phyloP scores from a whole-genome alignment of 2,329 filamentous ascomycete species.

The Camillea tinctor region DNA sequence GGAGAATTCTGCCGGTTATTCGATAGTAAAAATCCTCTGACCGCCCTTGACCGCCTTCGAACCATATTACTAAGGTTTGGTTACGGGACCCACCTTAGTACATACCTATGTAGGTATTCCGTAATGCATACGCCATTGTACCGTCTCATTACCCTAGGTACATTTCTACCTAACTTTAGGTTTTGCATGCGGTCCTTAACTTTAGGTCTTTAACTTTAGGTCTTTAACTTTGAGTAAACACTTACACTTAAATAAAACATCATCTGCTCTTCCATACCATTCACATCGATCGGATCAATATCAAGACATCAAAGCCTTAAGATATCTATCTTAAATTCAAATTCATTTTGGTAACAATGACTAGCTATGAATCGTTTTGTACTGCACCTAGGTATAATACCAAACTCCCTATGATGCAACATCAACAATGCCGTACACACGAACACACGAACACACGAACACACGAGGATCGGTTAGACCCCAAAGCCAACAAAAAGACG shows the following conservation, averaged over 20 bases:
- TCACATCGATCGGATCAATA: not conserved
- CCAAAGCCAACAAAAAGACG: not conserved
- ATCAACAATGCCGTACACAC: not conserved
- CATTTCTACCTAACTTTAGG: too few relatives aligned
- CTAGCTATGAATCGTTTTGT: not conserved
- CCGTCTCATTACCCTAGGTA: too few relatives aligned
- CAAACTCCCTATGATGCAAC: not conserved
- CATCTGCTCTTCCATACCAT: not conserved
- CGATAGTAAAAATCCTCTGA: slow-evolving; percentile 1
- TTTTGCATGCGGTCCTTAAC: too few relatives aligned
- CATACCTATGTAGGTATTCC: not conserved
- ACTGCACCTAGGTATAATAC: not conserved
- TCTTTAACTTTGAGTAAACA: too few relatives aligned
- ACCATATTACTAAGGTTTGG: not conserved
- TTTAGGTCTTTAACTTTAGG: too few relatives aligned
- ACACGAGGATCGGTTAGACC: not conserved
- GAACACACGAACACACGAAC: too few relatives aligned
- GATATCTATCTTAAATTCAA: not conserved
- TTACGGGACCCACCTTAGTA: not conserved
- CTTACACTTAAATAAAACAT: too few relatives aligned
- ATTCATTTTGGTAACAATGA: not conserved
- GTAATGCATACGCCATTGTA: not conserved
- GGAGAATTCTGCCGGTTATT: slow-evolving; percentile 26
- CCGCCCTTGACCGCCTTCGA: slow-evolving; percentile 21
- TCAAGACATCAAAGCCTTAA: not conserved